Evolutionary conservation across 2,329 filamentous ascomycete species (phyloP), one percentile per base, ranked within the genome.

Genomic region (Aspergillus udagawae): DNA sequence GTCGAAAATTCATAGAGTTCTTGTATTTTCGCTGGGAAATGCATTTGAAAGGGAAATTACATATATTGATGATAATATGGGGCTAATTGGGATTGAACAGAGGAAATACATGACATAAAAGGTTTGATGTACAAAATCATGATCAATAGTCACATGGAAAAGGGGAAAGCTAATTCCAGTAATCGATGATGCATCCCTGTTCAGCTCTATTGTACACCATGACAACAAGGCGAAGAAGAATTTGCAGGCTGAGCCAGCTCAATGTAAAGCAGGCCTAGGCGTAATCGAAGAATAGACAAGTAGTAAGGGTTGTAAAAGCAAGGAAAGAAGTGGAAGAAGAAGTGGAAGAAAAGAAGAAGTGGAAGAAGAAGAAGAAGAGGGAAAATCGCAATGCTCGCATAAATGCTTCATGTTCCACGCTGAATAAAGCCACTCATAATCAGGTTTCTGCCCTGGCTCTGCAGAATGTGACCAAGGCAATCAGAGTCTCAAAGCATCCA

Each of bases 401-500:
- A 56, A 57, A 67, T 63, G 60, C 55, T 44, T 60, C 48, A 59
- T 67, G 65, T 63, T 70, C 61, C 44, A 57, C 67, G 65, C 61
- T 45, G 42, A 56, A 64, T 65, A 58, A 63, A 65, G 56, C 59
- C 58, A 52, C 47, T 51, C 54, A 57, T 53, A 55, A 51, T 35
- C 55, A 51, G 51, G 57, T 61, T 56, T 54, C 62, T 66, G 53
- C 57, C 51, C 50, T 62, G 49, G 32, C 57, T 53, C 50, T 61
- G 35, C 49, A 51, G 50, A 49, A 49, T 27, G 47, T 50, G 52
- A 53, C 20, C 20, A 23, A 55, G 51, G 42, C 32, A 56, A 60
- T 79, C 77, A 96, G 61, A 97, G 82, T 70, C 87, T 86, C 65
- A 99, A 78, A 73, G 94, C 92, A 70, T 89, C 86, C 65, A 99